phyloP scores from a whole-genome alignment of 2,329 filamentous ascomycete genomes.

The Sclerotinia nivalis region DNA sequence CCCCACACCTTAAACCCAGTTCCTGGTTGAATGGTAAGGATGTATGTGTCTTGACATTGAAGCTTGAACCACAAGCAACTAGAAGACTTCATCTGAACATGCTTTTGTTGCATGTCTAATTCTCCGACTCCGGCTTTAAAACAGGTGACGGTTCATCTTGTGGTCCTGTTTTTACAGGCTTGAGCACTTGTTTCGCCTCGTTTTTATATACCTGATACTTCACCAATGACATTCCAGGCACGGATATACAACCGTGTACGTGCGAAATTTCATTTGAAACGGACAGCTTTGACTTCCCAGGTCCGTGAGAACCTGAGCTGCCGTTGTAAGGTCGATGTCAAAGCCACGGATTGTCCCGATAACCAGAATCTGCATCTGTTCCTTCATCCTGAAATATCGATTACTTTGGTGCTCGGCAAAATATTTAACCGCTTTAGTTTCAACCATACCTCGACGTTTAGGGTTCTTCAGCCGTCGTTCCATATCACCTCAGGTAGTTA shows the following conservation, averaged over 20 bases:
- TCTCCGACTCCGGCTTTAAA: constrained; percentile 3
- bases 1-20: not conserved
- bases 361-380: not conserved
- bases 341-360: not conserved
- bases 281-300: not conserved
- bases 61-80: not conserved
- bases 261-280: not conserved
- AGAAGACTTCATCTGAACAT: not conserved
- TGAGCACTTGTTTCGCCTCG: not conserved
- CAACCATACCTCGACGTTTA: not conserved
- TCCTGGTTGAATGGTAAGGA: not conserved
- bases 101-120: constrained; percentile 22
- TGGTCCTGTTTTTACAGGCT: not conserved
- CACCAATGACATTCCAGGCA: not conserved
- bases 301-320: not conserved
- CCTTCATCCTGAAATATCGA: not conserved
- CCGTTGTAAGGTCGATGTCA: not conserved
- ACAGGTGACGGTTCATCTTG: not conserved
- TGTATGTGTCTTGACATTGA: not conserved
- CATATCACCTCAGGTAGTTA: not conserved
- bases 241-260: not conserved
- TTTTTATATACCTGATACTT: not conserved
- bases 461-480: not conserved
- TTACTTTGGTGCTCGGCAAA: not conserved
- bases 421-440: not conserved